Evolutionary conservation across 2,329 filamentous ascomycete species (phyloP).

Genomic region (Talaromyces albobiverticillius): DNA sequence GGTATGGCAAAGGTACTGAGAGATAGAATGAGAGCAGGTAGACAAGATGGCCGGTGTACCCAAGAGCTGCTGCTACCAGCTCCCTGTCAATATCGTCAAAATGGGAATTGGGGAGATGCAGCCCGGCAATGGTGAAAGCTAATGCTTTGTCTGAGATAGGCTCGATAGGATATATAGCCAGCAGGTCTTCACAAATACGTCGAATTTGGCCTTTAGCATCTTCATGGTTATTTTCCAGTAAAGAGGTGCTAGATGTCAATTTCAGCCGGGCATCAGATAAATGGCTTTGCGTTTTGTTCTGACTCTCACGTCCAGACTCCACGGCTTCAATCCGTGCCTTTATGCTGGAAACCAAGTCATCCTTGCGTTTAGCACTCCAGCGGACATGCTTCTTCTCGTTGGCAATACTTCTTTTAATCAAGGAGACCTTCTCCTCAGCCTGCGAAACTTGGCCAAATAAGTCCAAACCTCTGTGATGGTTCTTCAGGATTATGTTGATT

Average conservation of each 20-base stretch:
- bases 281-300: conserved; percentile 58
- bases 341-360: conserved; percentile 67
- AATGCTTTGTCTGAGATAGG: conserved; percentile 64
- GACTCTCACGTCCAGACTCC: conserved; percentile 56
- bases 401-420: conserved; percentile 52
- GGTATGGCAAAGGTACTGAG: conserved; percentile 74
- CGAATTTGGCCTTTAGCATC: conserved; percentile 81
- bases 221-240: conserved; percentile 56
- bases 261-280: conserved; percentile 61
- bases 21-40: conserved; percentile 80
- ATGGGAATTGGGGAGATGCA: conserved; percentile 75
- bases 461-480: conserved; percentile 32
- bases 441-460: conserved; percentile 33
- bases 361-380: conserved; percentile 59
- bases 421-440: conserved; percentile 39
- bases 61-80: conserved; percentile 74
- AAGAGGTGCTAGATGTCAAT: conserved; percentile 54
- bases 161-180: conserved; percentile 75
- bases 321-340: conserved; percentile 66
- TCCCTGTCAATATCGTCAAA: conserved; percentile 68
- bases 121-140: conserved; percentile 76
- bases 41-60: conserved; percentile 73
- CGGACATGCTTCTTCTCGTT: conserved; percentile 66
- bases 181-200: conserved; percentile 80
- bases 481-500: conserved; percentile 58